phyloP scores from a whole-genome alignment of 192 early-diverging fungal genomes.

The Coemansia sp. region DNA sequence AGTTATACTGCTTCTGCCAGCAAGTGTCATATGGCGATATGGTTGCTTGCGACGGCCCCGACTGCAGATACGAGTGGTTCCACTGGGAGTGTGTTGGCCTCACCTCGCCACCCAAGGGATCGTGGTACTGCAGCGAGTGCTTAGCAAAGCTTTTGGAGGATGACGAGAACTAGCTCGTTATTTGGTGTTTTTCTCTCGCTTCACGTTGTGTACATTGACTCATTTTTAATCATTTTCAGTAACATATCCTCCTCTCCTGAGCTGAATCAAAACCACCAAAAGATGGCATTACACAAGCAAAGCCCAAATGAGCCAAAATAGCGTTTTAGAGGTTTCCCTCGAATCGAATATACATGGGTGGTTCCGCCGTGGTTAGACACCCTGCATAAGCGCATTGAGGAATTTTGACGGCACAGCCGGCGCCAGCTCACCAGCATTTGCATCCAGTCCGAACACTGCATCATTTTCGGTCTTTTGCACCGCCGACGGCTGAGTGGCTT shows the following conservation, averaged over 20 bases:
- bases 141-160: constrained; percentile 46
- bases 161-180: constrained; percentile 19
- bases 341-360: neutral
- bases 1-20: constrained; percentile 59
- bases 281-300: too few species aligned
- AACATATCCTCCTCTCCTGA: neutral
- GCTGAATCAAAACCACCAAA: neutral
- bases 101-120: constrained; percentile 55
- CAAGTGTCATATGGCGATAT: constrained; percentile 61
- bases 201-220: neutral
- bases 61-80: constrained; percentile 62
- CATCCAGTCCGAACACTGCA: neutral
- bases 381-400: constrained; percentile 34
- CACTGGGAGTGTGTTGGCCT: constrained; percentile 63
- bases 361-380: constrained; percentile 4
- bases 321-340: neutral
- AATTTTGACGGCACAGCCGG: constrained; percentile 50
- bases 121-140: constrained; percentile 61
- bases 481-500: neutral
- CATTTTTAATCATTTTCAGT: neutral
- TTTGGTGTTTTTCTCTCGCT: too few species aligned
- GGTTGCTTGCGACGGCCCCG: constrained; percentile 57
- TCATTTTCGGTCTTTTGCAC: neutral
- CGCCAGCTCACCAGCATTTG: constrained; percentile 25
- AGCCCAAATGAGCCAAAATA: neutral